phyloP scores from a whole-genome alignment of 2,329 filamentous ascomycete species.

The Aspergillus persii region DNA sequence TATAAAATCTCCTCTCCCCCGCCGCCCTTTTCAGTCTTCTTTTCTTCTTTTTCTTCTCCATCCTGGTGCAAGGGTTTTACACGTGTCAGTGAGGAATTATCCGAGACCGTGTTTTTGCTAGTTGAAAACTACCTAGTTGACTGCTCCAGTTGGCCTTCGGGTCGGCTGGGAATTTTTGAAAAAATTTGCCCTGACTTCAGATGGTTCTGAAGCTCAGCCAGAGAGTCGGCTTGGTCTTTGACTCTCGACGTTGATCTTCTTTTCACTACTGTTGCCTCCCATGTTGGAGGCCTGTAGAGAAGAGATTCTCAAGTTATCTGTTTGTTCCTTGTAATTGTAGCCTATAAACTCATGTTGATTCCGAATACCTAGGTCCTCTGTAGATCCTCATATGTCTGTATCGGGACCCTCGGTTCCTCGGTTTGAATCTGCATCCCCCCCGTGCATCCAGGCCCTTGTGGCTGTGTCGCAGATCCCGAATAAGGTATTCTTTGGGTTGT shows the following conservation, averaged over 20 bases:
- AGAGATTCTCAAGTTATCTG: conserved; percentile 20
- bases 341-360: too few relatives aligned
- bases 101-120: conserved; percentile 87
- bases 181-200: conserved; percentile 28
- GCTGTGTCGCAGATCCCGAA: background rate
- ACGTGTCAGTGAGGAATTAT: conserved; percentile 83
- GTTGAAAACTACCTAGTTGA: conserved; percentile 82
- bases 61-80: conserved; percentile 66
- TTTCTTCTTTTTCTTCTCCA: conserved; percentile 38
- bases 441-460: background rate
- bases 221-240: conserved; percentile 3
- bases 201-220: conserved; percentile 17
- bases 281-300: conserved; percentile 38
- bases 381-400: too few relatives aligned
- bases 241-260: conserved; percentile 28
- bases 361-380: too few relatives aligned
- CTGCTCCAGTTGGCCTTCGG: conserved; percentile 69
- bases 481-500: conserved; percentile 12
- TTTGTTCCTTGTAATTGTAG: too few relatives aligned
- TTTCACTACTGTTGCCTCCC: conserved; percentile 39
- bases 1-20: conserved; percentile 22
- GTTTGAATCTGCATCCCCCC: too few relatives aligned
- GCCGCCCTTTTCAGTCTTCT: conserved; percentile 17
- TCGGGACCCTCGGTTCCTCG: too few relatives aligned
- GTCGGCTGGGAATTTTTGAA: conserved; percentile 80